phyloP scores from a whole-genome alignment of 441 rosid genomes.

The Melastoma candidum region DNA sequence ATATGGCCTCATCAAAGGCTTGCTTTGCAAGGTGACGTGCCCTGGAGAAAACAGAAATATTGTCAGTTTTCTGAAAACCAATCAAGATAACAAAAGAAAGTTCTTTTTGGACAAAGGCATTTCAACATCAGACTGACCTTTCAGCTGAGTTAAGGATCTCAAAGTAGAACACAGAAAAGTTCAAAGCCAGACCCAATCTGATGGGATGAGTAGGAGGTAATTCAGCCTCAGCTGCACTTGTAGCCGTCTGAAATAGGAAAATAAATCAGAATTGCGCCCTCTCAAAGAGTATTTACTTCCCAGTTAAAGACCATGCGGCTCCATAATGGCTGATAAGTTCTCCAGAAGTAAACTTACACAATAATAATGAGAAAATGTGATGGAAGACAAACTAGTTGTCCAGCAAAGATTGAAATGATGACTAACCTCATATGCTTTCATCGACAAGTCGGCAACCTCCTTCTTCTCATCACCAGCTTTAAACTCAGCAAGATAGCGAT shows the following conservation, averaged over 20 bases:
- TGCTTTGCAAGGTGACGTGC: slow-evolving; percentile 37
- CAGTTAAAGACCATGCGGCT: too few relatives aligned
- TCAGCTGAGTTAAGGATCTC: slow-evolving; percentile 39
- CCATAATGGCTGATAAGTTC: too few relatives aligned
- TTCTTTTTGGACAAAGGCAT: background rate
- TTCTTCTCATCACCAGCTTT: slow-evolving; percentile 27
- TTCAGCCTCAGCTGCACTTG: slow-evolving; percentile 29
- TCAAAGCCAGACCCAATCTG: slow-evolving; percentile 37
- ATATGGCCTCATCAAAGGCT: slow-evolving; percentile 36
- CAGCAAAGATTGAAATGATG: background rate
- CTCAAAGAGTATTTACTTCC: too few relatives aligned
- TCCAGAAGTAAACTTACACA: too few relatives aligned
- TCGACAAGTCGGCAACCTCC: slow-evolving; percentile 26
- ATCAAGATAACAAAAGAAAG: background rate
- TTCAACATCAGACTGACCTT: slow-evolving; percentile 19
- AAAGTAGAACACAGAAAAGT: slow-evolving; percentile 37
- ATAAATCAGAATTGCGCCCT: too few relatives aligned
- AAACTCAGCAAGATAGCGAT: slow-evolving; percentile 38
- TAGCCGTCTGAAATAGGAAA: slow-evolving; percentile 20
- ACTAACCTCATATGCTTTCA: slow-evolving; percentile 34
- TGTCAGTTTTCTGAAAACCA: background rate
- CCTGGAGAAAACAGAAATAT: slow-evolving; percentile 15
- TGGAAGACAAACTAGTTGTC: too few relatives aligned
- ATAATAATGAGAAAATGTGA: too few relatives aligned
- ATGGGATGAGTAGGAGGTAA: slow-evolving; percentile 38